Conservation (phyloP, 176 grass and related monocot genomes). For the Metroxylon sagu region DNA sequence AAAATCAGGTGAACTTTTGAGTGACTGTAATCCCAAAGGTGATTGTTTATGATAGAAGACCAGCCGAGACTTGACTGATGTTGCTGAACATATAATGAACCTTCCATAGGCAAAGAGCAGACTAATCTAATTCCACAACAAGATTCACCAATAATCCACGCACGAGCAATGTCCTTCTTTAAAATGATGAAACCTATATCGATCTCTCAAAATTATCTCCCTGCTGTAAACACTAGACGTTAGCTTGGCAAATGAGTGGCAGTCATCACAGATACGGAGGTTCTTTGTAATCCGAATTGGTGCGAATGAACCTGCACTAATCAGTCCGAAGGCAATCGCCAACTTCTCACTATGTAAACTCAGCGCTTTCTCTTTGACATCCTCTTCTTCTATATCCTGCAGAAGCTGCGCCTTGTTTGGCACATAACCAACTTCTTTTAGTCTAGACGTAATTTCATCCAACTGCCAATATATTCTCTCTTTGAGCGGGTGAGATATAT, state of each 20-base stretch:
- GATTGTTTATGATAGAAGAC: too few species aligned
- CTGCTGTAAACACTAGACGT: conserved; percentile 19
- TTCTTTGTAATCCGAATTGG: conserved; percentile 20
- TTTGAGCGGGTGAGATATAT: conserved; percentile 9
- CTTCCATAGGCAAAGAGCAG: too few species aligned
- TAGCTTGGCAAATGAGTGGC: conserved; percentile 22
- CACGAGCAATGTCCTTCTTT: conserved; percentile 28
- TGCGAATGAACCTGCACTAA: conserved; percentile 8
- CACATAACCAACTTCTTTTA: conserved; percentile 7
- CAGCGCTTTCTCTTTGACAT: conserved; percentile 4
- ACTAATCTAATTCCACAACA: too few species aligned
- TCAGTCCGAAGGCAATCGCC: conserved; percentile 22
- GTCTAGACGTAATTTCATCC: conserved; percentile 15
- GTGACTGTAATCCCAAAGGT: too few species aligned
- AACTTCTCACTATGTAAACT: conserved; percentile 19
- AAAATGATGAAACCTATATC: conserved; percentile 24
- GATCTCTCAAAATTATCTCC: conserved; percentile 21
- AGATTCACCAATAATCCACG: conserved; percentile 19
- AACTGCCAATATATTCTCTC: conserved; percentile 19
- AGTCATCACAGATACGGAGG: not conserved
- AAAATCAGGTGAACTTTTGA: too few species aligned
- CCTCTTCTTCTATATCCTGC: conserved; percentile 8
- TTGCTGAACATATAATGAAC: too few species aligned
- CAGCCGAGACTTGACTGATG: too few species aligned
- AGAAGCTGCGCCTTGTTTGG: conserved; percentile 3